Conservation (phyloP, 805 yeast species). For the Pichia nanzhaoensis region DNA sequence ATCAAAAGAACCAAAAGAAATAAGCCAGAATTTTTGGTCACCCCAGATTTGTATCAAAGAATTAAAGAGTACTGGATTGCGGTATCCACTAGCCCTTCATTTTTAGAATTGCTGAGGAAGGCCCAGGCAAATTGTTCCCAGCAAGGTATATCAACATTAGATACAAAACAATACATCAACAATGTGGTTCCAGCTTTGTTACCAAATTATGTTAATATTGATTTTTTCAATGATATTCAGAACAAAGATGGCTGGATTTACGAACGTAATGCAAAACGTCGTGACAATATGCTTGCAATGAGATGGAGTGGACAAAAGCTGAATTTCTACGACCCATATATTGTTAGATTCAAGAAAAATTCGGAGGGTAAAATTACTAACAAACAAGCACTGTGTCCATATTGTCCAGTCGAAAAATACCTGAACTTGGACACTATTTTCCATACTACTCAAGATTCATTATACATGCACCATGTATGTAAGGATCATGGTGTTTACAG, state of each 20-base stretch:
- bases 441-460: conserved; percentile 24
- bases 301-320: conserved; percentile 8
- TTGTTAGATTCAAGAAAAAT: conserved; percentile 16
- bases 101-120: not conserved
- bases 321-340: conserved; percentile 15
- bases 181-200: not conserved
- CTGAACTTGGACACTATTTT: conserved; percentile 11
- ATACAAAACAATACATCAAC: not conserved
- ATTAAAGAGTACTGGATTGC: conserved; percentile 1
- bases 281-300: conserved; percentile 3
- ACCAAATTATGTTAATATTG: conserved; percentile 5
- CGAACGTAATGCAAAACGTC: conserved; percentile 2
- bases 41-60: not conserved
- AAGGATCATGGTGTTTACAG: conserved; percentile 31
- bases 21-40: not conserved
- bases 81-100: not conserved
- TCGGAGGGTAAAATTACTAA: conserved; percentile 2
- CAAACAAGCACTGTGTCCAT: conserved; percentile 29
- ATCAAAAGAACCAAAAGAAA: conserved; percentile 4
- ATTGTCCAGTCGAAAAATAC: conserved; percentile 18
- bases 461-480: conserved; percentile 30
- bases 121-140: not conserved
- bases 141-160: not conserved
- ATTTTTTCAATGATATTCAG: conserved; percentile 3
- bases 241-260: conserved; percentile 12